Evolutionary conservation across 345 rosid species (phyloP).

Genomic region (Orychophragmus violaceus): DNA sequence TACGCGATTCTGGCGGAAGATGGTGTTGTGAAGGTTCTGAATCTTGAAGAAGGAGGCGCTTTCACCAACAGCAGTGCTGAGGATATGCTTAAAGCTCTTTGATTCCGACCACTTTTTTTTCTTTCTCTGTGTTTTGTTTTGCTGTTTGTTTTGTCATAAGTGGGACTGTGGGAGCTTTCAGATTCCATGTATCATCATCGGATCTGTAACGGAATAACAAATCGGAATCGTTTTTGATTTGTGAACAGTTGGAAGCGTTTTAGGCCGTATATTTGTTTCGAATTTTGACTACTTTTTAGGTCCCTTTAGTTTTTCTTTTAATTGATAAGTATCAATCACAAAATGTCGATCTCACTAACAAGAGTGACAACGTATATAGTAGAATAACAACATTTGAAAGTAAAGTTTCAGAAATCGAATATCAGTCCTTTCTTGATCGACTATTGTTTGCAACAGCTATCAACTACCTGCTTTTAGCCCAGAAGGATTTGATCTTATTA

Average conservation of each 20-base stretch:
- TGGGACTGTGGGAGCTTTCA: no score
- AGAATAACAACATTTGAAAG: no score
- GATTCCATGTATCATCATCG: neutral
- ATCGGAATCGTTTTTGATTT: neutral
- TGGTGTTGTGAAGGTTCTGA: slow-evolving; percentile 76
- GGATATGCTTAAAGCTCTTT: slow-evolving; percentile 72
- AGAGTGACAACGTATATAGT: no score
- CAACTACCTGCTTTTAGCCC: no score
- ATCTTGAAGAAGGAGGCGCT: slow-evolving; percentile 90
- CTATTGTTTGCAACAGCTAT: no score
- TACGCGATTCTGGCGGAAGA: slow-evolving; percentile 77
- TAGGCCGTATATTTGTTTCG: neutral
- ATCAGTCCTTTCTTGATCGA: no score
- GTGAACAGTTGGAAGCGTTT: neutral
- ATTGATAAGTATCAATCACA: slow-evolving; percentile 4
- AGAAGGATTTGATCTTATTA: no score
- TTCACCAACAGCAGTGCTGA: slow-evolving; percentile 84
- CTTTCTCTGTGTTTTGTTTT: neutral
- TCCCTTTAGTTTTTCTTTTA: neutral
- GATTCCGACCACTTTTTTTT: slow-evolving; percentile 16
- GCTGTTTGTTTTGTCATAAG: neutral
- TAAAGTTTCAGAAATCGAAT: no score
- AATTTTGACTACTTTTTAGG: neutral
- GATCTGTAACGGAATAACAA: slow-evolving; percentile 3
- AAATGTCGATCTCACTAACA: no score